Base-by-base conservation (phyloP, 2,329 filamentous ascomycete species). In the Hymenoscyphus repandus region DNA sequence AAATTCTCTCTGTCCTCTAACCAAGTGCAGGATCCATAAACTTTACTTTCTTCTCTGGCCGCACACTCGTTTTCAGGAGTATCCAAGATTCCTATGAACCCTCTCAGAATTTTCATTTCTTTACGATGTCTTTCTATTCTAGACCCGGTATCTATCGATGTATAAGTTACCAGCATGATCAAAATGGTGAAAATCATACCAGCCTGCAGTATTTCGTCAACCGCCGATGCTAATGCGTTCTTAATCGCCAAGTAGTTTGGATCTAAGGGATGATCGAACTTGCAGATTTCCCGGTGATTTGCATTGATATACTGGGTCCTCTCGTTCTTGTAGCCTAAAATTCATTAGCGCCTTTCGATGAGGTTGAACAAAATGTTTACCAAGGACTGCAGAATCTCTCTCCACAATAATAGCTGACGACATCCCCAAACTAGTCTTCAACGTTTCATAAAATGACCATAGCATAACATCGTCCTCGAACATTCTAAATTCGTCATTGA, bases 381-480 rank as follows among this genome's bases (percentile, higher is more conserved):
- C 64, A 10, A 66, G 49, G 1, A 57, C 50, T 17, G 64, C 61
- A 1, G 57, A 62, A 9, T 62, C 56, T 41, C 50, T 58, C 9
- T 56, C 45, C 2, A 68, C 52, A 44, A 68, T 57, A 36, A 67
- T 56, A 36, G 55, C 64, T 18, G 54, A 53, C 30, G 43, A 32
- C 15, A 59, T 32, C 31, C 60, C 65, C 10, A 64, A 51, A 13
- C 54, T 56, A 6, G 63, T 59, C 15, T 60, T 59, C 17, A 66
- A 52, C 0, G 70, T 74, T 53, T 77, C 74, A 54, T 74, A 75
- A 55, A 76, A 77, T 0, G 73, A 76, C 42, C 60, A 64, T 1
- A 71, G 62, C 1, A 64, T 45, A 0, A 71, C 40, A 20, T 64
- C 61, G 2, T 56, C 36, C 0, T 54, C 55, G 42, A 58, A 52